Evolutionary conservation across 2,329 filamentous ascomycete genomes (phyloP), one percentile per base, ranked within the genome.

Genomic region (Elsinoe ampelina): DNA sequence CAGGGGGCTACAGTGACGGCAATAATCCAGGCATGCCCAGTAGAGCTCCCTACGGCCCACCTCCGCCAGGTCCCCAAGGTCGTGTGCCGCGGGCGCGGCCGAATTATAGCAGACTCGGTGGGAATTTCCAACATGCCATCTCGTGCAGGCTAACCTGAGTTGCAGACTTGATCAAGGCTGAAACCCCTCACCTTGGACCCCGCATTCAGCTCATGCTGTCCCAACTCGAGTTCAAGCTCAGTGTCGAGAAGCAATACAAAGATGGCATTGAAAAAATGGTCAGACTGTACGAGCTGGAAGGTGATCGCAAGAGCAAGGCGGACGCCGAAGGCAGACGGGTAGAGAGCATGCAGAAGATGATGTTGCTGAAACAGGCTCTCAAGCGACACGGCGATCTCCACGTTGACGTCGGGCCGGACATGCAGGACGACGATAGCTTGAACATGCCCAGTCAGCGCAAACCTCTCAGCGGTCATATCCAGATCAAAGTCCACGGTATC

Each of bases 191-290:
- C 70, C 84, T 98, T 61, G 93, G 93, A 34, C 92, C 93, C 59
- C 90, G 95, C 64, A 98, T 98, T 67, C 93, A 98, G 75, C 87
- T 97, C 67, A 98, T 98, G 93, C 78, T 98, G 67, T 95, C 93
- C 48, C 93, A 98, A 72, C 85, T 98, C 61, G 90, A 97, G 72
- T 98, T 98, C 77, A 98, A 98, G 76, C 81, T 98, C 60, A 95
- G 93, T 63, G 93, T 98, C 26, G 93, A 98, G 71, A 95, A 96
- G 70, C 93, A 98, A 73, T 98, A 98, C 73, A 90, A 97, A 63
- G 95, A 95, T 68, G 93, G 93, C 60, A 93, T 98, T 64, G 93
- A 98, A 73, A 98, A 98, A 77, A 97, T 98, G 93, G 89, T 96
- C 47, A 89, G 93, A 70, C 78, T 98, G 35, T 98, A 98, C 69